Conservation (phyloP, 1,284 basidiomycete species). For the Boletus chippewaensis region DNA sequence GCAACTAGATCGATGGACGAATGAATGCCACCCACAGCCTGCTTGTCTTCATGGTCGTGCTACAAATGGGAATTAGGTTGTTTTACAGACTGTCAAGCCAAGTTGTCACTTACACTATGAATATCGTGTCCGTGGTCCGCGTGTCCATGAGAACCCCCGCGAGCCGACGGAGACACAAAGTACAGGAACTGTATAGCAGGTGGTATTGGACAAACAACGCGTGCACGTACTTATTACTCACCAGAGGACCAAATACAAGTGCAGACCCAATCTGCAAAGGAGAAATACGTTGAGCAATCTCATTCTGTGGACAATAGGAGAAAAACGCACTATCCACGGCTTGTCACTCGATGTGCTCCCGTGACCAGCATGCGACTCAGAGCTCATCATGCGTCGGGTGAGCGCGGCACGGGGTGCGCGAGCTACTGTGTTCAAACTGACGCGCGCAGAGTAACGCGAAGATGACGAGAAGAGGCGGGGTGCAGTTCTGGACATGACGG, state of each 20-base stretch:
- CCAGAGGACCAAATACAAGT: slow-evolving; percentile 29
- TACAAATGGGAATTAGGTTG: slow-evolving; percentile 16
- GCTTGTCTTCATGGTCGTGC: slow-evolving; percentile 11
- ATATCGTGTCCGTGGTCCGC: slow-evolving; percentile 19
- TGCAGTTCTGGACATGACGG: slow-evolving; percentile 20
- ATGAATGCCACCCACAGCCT: slow-evolving; percentile 13
- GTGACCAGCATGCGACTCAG: slow-evolving; percentile 22
- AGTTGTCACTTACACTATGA: slow-evolving; percentile 21
- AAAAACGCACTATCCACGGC: slow-evolving; percentile 28
- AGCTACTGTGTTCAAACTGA: slow-evolving; percentile 1
- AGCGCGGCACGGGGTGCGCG: slow-evolving; percentile 13
- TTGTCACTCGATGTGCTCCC: slow-evolving; percentile 18
- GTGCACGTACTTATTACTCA: slow-evolving; percentile 10
- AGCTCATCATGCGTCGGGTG: slow-evolving; percentile 26
- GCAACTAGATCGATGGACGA: not conserved
- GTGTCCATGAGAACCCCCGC: slow-evolving; percentile 20
- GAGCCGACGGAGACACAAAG: slow-evolving; percentile 29
- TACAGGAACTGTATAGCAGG: slow-evolving; percentile 25
- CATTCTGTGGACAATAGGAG: not conserved
- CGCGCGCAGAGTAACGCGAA: slow-evolving; percentile 18
- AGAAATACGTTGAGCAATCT: not conserved
- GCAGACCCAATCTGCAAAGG: slow-evolving; percentile 28
- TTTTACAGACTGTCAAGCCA: not conserved
- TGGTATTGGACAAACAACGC: not conserved
- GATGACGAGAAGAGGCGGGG: slow-evolving; percentile 15